Evolutionary conservation across 352 stramenopile species (phyloP).

Genomic region (Pythium aristosporum): DNA sequence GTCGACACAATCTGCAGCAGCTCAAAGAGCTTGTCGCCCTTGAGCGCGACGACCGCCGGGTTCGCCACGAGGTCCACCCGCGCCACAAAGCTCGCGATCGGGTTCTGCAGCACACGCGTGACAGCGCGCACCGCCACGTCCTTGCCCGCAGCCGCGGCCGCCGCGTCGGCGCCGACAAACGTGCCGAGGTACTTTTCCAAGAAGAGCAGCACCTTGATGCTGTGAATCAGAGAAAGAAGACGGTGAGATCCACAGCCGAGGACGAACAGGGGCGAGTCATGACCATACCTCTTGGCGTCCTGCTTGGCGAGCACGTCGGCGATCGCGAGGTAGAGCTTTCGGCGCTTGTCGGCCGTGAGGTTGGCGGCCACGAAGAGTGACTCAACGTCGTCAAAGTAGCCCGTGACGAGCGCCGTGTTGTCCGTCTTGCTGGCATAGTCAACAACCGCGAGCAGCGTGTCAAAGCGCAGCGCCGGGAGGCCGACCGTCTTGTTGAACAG

Average conservation of each 20-base stretch:
- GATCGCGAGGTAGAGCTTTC: conserved; percentile 65
- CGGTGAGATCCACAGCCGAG: not conserved
- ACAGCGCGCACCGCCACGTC: conserved; percentile 76
- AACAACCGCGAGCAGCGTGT: conserved; percentile 62
- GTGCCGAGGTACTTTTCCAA: conserved; percentile 77
- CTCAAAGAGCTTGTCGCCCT: conserved; percentile 66
- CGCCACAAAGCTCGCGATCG: conserved; percentile 88
- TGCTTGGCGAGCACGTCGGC: conserved; percentile 62
- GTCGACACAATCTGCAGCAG: conserved; percentile 93
- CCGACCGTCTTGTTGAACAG: conserved; percentile 75
- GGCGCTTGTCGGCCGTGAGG: conserved; percentile 49
- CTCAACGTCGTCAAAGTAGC: conserved; percentile 74
- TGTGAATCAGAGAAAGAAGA: not conserved
- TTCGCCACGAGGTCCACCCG: conserved; percentile 85
- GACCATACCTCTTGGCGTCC: conserved; percentile 24
- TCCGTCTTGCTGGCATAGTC: conserved; percentile 52
- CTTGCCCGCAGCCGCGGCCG: conserved; percentile 63
- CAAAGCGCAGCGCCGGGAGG: conserved; percentile 64
- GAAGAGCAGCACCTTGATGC: conserved; percentile 61
- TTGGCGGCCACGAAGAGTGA: conserved; percentile 45
- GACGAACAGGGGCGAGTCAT: not conserved
- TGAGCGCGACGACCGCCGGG: conserved; percentile 79
- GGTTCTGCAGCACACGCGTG: conserved; percentile 87
- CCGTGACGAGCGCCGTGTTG: conserved; percentile 56
- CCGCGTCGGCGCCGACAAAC: conserved; percentile 46